These are phyloP conservation scores for Globisporangium middletonii DNA, from an alignment of 352 stramenopile genomes.

Conservation along the genomic window DNA sequence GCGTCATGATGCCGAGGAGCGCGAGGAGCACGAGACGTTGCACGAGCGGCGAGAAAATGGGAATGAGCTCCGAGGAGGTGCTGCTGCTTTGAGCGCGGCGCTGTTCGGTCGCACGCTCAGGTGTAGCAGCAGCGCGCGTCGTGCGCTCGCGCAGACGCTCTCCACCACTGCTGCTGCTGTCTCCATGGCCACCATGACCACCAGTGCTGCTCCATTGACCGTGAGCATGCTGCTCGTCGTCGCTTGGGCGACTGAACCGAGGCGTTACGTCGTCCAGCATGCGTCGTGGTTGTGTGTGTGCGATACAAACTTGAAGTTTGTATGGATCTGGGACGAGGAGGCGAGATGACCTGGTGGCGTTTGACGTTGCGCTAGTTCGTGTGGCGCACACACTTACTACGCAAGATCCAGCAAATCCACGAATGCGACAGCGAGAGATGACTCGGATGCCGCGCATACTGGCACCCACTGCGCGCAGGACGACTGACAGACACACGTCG, in stretches of 20 bases:
- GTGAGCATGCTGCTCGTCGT: background rate
- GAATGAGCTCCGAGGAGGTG: background rate
- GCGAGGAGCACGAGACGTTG: conserved; percentile 4
- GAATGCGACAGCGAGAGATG: background rate
- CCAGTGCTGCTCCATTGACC: background rate
- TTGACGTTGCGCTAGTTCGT: too few species aligned
- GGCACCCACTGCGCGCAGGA: too few species aligned
- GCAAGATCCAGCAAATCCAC: background rate
- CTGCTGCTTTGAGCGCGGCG: background rate
- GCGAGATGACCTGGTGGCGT: too few species aligned
- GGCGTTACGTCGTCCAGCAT: conserved; percentile 2
- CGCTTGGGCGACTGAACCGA: conserved; percentile 6
- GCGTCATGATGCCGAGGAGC: conserved; percentile 2
- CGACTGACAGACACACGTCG: too few species aligned
- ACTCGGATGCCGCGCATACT: background rate
- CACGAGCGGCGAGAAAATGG: conserved; percentile 1
- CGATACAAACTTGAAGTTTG: background rate
- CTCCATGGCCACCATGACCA: background rate
- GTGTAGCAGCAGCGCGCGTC: too few species aligned
- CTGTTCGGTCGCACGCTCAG: too few species aligned
- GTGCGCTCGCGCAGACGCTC: too few species aligned
- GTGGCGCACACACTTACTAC: too few species aligned
- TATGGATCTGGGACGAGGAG: background rate
- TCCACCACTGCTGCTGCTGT: too few species aligned
- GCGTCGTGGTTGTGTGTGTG: too few species aligned